Conservation (phyloP, 768 basidiomycete genomes). For the Russula abietina region DNA sequence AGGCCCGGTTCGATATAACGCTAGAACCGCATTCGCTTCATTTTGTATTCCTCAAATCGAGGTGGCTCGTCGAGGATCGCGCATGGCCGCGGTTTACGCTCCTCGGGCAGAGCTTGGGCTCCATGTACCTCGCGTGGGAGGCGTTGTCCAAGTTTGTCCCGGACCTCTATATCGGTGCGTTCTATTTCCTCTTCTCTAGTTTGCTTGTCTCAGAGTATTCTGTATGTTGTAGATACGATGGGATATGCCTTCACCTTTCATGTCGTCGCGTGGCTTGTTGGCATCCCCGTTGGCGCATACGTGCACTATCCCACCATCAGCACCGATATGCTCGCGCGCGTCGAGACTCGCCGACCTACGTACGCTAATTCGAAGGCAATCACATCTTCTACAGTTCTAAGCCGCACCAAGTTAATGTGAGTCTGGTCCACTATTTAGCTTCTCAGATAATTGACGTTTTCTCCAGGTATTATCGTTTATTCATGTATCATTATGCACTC, state of each 20-base stretch:
- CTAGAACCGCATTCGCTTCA: slow-evolving; percentile 60
- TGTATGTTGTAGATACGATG: slow-evolving; percentile 75
- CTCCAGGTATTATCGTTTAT: slow-evolving; percentile 78
- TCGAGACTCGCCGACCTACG: slow-evolving; percentile 49
- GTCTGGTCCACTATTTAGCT: slow-evolving; percentile 23
- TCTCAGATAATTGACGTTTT: not conserved
- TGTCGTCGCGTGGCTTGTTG: slow-evolving; percentile 55
- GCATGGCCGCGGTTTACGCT: slow-evolving; percentile 91
- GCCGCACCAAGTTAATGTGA: slow-evolving; percentile 58
- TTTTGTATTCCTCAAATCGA: slow-evolving; percentile 73
- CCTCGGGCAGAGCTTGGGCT: slow-evolving; percentile 85
- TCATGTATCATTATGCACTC: slow-evolving; percentile 75
- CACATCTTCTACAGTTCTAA: slow-evolving; percentile 50
- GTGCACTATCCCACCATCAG: slow-evolving; percentile 97
- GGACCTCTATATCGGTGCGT: slow-evolving; percentile 83
- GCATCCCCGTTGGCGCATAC: slow-evolving; percentile 79
- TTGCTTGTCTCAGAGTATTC: not conserved
- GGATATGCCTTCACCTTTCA: slow-evolving; percentile 95
- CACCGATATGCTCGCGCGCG: slow-evolving; percentile 85
- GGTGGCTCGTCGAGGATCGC: slow-evolving; percentile 69
- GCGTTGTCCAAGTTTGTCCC: slow-evolving; percentile 75
- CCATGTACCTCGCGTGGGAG: slow-evolving; percentile 77
- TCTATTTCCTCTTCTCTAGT: not conserved
- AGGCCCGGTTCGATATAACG: slow-evolving; percentile 78
- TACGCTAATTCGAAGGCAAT: slow-evolving; percentile 59